Evolutionary conservation across 805 yeast genomes (phyloP), one percentile per base, ranked within the genome.

Genomic region (Candida manassasensis): DNA sequence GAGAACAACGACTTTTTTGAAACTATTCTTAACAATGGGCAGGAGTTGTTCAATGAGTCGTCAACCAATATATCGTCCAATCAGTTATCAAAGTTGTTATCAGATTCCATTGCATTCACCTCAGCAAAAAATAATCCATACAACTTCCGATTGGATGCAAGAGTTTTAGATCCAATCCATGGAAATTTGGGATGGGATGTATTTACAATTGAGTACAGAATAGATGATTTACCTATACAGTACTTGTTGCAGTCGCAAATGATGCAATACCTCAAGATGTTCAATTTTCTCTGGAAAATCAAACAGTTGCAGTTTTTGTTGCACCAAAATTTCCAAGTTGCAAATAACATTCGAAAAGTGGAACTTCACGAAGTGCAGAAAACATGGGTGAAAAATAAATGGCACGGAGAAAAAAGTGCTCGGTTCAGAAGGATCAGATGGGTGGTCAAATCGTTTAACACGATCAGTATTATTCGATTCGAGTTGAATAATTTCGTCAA

Each of bases 111-210:
- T 2, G 57, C 65, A 4, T 58, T 61, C 15, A 74, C 87, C 0
- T 71, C 82, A 1, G 47, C 78, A 2, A 59, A 67, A 36, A 62
- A 61, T 50, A 32, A 36, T 22, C 30, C 27, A 19, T 56, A 50
- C 30, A 35, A 62, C 4, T 61, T 71, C 29, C 59, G 84, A 34
- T 53, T 90, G 9, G 97, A 93, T 63, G 96, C 96, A 0, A 67
- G 96, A 29, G 69, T 89, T 15, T 65, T 89, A 32, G 87, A 83
- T 39, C 60, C 82, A 32, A 80, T 80, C 3, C 85, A 81, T 45
- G 71, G 55, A 2, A 75, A 79, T 19, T 59, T 77, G 34, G 96
- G 96, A 1, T 89, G 96, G 96, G 95, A 89, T 52, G 87, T 84
- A 2, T 89, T 90, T 54, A 86, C 96, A 0, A 61, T 89, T 24